Conservation (phyloP, 345 rosid genomes). For the Populus deltoides region DNA sequence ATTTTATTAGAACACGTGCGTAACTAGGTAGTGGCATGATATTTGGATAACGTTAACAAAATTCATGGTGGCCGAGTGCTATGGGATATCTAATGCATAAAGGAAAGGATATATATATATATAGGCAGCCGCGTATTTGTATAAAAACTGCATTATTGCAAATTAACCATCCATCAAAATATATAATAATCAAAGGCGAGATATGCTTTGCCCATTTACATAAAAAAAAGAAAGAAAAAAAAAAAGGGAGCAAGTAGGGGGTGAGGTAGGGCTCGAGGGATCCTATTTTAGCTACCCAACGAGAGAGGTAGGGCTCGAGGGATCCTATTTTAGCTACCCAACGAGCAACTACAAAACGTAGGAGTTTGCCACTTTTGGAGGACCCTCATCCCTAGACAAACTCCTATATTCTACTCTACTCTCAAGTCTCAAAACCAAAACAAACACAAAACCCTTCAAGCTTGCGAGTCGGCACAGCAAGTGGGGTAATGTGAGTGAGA, state of each 20-base stretch:
- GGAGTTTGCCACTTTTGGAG: conserved; percentile 16
- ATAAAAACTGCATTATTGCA: conserved; percentile 4
- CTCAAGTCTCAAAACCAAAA: not conserved
- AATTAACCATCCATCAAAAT: not conserved
- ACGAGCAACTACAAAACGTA: conserved; percentile 38
- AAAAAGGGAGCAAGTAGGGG: not conserved
- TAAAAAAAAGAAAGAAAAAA: too few species aligned
- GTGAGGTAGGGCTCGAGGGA: conserved; percentile 18
- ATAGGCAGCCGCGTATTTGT: not conserved
- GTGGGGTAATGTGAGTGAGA: conserved; percentile 1
- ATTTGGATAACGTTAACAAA: too few species aligned
- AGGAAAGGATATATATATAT: too few species aligned
- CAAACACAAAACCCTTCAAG: conserved; percentile 28
- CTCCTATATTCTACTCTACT: not conserved
- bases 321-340: conserved; percentile 37
- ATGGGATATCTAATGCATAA: too few species aligned
- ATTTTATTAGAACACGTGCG: too few species aligned
- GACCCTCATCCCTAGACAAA: not conserved
- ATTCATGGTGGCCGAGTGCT: too few species aligned
- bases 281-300: conserved; percentile 40
- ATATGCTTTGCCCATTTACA: conserved; percentile 16
- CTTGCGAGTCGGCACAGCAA: conserved; percentile 8
- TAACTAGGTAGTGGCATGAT: too few species aligned
- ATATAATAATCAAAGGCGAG: not conserved
- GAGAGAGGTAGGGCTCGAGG: conserved; percentile 20